Evolutionary conservation across 2,329 filamentous ascomycete species (phyloP), one percentile per base, ranked within the genome.

Genomic region (Dactylellina haptotyla): DNA sequence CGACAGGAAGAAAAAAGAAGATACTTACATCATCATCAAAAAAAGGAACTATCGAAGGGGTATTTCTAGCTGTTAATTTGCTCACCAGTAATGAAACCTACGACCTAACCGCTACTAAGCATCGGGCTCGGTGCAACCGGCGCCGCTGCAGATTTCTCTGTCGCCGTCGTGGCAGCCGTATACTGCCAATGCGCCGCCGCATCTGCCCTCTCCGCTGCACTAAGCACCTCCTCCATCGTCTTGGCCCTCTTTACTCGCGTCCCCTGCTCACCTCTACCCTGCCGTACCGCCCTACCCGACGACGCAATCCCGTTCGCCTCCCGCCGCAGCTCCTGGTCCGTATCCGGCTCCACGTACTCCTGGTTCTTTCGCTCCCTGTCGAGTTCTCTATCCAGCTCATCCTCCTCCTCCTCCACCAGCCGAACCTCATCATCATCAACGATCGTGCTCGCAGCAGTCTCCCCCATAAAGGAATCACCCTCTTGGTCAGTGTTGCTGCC

Each of bases 401-500:
- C 67, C 8, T 72, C 67, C 18, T n/a, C n/a, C n/a, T 72, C 67
- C 32, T 72, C 67, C 6, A 72, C 67, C 32, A 72, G 37, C 30
- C 67, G 20, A 20, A 72, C 59, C 28, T 72, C 67, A 4, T 72
- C 67, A 18, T 72, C 67, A 26, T 72, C 67, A 20, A 72, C 59
- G n/a, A 62, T 48, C 20, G 67, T 72, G 28, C 67, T 72, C 5
- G 59, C 53, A 81, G 48, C 85, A 30, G 69, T 67, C 39, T 74
- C 69, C 8, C 62, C 62, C 69, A 74, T 74, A 41, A 66, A 74
- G 50, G 61, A 67, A 67, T 74, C 69, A 41, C 69, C 89, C 76
- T 92, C 91, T 18, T 86, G 87, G 81, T 95, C 91, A 0, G 92
- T 92, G n/a, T 41, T 45, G 50, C 50, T 88, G 32, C 93, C 92